Evolutionary conservation across 2,329 filamentous ascomycete genomes (phyloP), one percentile per base, ranked within the genome.

Genomic region (Paracamarosporium sp.): DNA sequence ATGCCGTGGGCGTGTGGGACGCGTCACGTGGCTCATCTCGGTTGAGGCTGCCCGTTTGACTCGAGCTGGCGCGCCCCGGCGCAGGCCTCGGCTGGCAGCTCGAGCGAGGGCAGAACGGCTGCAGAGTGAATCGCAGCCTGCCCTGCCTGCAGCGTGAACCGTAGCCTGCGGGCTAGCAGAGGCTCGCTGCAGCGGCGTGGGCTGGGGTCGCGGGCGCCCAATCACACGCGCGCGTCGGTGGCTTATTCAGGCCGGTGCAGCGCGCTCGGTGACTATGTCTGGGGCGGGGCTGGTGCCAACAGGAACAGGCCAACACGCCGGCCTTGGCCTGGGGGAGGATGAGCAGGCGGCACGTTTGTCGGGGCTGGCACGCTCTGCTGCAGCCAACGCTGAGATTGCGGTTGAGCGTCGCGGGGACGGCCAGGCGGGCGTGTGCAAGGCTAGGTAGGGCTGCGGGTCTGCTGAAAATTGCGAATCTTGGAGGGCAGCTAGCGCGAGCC

Each of bases 1-100:
- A 35, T 17, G 15, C 22, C 22, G 13, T 2, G 11, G 5, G 20
- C 3, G 20, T 4, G 30, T 35, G 48, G 25, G 25, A 24, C 48
- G 4, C 15, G 48, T 51, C 48, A 41, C 35, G 36, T 51, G 47
- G 24, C 48, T 51, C 36, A 51, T 51, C 36, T 51, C 48, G 48
- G 48, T 51, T 51, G 48, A n/a, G 25, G 20, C 25, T 22, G 35
- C 27, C n/a, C 8, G 45, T n/a, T 40, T 48, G 45, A 35, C 45
- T 48, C 45, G 45, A 17, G 30, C 13, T 15, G 2, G 3, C 24
- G 8, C 24, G 25, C 41, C 44, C n/a, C 24, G 17, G 44, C 11
- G 44, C 15, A 13, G 15, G 44, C 44, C 30, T 47, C 45, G 45
- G 45, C 28, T 13, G 20, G 45, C 25, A 12, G 45, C 28, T 13